Conservation (phyloP, 1,139 yeast species). For the Ogataea hybrid region DNA sequence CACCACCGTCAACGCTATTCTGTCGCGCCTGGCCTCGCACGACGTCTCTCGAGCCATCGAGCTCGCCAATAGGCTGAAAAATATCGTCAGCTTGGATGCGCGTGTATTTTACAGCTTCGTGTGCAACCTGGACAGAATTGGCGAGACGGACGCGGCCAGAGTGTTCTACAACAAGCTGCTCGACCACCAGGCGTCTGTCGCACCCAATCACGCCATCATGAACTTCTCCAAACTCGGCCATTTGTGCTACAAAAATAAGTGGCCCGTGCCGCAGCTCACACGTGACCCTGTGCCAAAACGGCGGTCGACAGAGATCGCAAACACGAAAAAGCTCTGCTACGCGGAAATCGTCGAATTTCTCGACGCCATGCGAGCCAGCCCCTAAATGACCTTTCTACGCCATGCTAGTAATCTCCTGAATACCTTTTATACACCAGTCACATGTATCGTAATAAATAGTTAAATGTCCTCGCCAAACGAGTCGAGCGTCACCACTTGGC, state of each 20-base stretch:
- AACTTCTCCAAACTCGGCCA: conserved; percentile 7
- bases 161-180: conserved; percentile 17
- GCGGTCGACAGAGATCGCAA: neutral
- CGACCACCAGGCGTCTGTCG: conserved; percentile 4
- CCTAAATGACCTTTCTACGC: neutral
- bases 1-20: conserved; percentile 6
- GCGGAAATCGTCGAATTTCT: conserved; percentile 4
- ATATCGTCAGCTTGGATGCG: conserved; percentile 10
- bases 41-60: conserved; percentile 12
- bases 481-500: conserved; percentile 64
- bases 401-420: neutral
- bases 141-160: conserved; percentile 20
- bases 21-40: conserved; percentile 9
- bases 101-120: conserved; percentile 20
- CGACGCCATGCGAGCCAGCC: conserved; percentile 4
- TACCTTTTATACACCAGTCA: conserved; percentile 1
- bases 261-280: conserved; percentile 8
- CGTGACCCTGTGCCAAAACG: neutral
- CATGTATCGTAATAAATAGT: conserved; percentile 8
- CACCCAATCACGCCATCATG: conserved; percentile 1
- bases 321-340: conserved; percentile 3
- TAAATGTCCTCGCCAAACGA: conserved; percentile 46
- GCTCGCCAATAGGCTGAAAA: conserved; percentile 5
- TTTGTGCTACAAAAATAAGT: conserved; percentile 11
- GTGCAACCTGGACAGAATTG: conserved; percentile 18